Base-by-base conservation (phyloP, 2,329 filamentous ascomycete species). In the Fonsecaea multimorphosa region DNA sequence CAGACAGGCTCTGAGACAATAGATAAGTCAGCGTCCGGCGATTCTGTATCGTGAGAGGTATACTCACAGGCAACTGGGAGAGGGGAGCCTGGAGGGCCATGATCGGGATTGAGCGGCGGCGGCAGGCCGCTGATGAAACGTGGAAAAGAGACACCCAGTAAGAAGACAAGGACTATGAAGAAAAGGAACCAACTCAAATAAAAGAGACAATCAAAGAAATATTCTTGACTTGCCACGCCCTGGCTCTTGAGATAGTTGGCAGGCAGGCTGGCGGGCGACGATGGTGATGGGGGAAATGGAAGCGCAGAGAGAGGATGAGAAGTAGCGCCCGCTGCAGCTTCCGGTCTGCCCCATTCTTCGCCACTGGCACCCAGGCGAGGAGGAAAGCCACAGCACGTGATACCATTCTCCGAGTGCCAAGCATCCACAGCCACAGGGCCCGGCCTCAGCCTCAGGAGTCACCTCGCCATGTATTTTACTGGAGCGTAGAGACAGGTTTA, bases 81-180 rank as follows among this genome's bases (percentile, higher is more conserved):
- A 70, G 56, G 34, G 68, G 62, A 56, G 65, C 58, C 63, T 67
- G 67, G 52, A 70, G 55, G n/a, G 63, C 67, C 68, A 70, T 70
- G 27, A 51, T 69, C 53, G 55, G 46, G 36, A 36, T 46, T 55
- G 46, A 36, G 51, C 59, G 66, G 62, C 62, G 58, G 54, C 64
- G 27, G 46, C 46, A 36, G 49, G 59, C 59, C 49, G 59, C 40
- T 49, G 22, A 14, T 24, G 9, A 24, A 49, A 60, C 29, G 24
- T 22, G 31, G 22, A 52, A 22, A 22, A 44, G 24, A 60, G 32
- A 51, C 44, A 22, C n/a, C 31, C 27, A 49, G n/a, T 32, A 58
- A 12, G 24, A 58, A 14, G n/a, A 58, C 40, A 44, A 32, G 31
- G 27, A 19, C 8, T 24, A 49, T 58, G 38, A 49, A 57, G 14